Evolutionary conservation across 176 grass and related monocot species (phyloP).

Genomic region (Juncus effusus): DNA sequence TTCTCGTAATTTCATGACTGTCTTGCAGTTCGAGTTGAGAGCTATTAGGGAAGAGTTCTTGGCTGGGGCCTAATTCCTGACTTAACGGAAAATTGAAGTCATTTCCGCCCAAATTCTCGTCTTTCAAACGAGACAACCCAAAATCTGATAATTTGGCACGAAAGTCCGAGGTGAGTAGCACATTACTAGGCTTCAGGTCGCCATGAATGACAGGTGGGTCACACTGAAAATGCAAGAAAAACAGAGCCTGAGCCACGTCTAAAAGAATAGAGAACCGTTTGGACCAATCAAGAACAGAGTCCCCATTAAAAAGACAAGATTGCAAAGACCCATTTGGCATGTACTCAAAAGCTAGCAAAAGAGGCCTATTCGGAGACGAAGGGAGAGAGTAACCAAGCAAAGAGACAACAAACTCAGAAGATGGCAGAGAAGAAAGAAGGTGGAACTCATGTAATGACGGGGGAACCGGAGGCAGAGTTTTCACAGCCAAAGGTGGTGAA

Average conservation of each 20-base stretch:
- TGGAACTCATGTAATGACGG: constrained; percentile 47
- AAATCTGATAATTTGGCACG: constrained; percentile 79
- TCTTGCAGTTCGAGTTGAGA: neutral
- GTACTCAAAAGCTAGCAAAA: constrained; percentile 63
- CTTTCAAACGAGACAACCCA: constrained; percentile 75
- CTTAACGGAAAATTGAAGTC: constrained; percentile 54
- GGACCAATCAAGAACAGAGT: constrained; percentile 41
- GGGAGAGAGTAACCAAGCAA: constrained; percentile 45
- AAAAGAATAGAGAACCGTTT: constrained; percentile 42
- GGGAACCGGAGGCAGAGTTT: constrained; percentile 31
- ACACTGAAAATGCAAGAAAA: constrained; percentile 67
- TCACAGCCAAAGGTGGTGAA: constrained; percentile 31
- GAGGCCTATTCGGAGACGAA: constrained; percentile 19
- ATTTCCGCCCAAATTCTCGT: neutral
- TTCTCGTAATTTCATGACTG: constrained; percentile 14
- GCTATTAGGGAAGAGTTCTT: constrained; percentile 32
- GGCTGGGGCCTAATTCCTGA: constrained; percentile 68
- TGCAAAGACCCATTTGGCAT: constrained; percentile 63
- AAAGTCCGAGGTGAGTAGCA: constrained; percentile 59
- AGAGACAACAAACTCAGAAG: constrained; percentile 52
- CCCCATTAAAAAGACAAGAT: constrained; percentile 33
- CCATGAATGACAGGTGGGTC: constrained; percentile 74
- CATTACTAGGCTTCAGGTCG: constrained; percentile 91
- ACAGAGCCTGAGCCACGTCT: constrained; percentile 54
- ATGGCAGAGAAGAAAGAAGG: constrained; percentile 40